Conservation (phyloP, 2,329 filamentous ascomycete genomes). For the Cadophora sp. region DNA sequence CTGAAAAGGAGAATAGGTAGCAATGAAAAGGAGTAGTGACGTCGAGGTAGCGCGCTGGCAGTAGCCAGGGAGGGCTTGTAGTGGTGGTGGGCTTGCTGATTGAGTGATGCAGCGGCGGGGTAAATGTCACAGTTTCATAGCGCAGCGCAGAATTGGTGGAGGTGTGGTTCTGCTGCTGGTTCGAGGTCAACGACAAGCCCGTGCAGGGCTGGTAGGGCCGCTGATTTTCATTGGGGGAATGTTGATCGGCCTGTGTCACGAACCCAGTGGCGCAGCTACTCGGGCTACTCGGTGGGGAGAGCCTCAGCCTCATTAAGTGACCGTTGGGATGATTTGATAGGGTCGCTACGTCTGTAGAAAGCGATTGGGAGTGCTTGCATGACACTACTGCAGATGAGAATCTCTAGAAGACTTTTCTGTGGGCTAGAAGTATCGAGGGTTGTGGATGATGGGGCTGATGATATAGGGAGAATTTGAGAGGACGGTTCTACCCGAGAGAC, state of each 20-base stretch:
- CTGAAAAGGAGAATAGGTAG: slow-evolving; percentile 28
- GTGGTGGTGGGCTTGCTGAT: too few species aligned
- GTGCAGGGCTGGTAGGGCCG: slow-evolving; percentile 12
- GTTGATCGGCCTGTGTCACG: slow-evolving; percentile 15
- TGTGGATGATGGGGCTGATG: not conserved
- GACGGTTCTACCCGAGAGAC: not conserved
- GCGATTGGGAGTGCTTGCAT: slow-evolving; percentile 20
- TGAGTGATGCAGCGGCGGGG: slow-evolving; percentile 9
- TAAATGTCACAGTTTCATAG: not conserved
- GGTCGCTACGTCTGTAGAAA: slow-evolving; percentile 12
- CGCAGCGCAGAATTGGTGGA: not conserved
- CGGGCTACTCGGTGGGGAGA: slow-evolving; percentile 9
- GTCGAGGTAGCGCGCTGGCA: slow-evolving; percentile 21
- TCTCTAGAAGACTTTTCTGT: slow-evolving; percentile 11
- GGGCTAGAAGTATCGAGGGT: not conserved
- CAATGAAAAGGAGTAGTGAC: slow-evolving; percentile 28
- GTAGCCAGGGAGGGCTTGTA: slow-evolving; percentile 7
- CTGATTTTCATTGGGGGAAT: slow-evolving; percentile 11
- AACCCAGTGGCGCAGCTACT: slow-evolving; percentile 29
- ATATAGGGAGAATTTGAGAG: not conserved
- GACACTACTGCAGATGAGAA: slow-evolving; percentile 18
- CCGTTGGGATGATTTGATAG: slow-evolving; percentile 21
- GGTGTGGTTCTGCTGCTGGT: slow-evolving; percentile 9
- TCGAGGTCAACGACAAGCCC: slow-evolving; percentile 11
- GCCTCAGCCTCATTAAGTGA: slow-evolving; percentile 11